Evolutionary conservation across 2,329 filamentous ascomycete species (phyloP), one percentile per base, ranked within the genome.

Genomic region (Diaporthe eres): DNA sequence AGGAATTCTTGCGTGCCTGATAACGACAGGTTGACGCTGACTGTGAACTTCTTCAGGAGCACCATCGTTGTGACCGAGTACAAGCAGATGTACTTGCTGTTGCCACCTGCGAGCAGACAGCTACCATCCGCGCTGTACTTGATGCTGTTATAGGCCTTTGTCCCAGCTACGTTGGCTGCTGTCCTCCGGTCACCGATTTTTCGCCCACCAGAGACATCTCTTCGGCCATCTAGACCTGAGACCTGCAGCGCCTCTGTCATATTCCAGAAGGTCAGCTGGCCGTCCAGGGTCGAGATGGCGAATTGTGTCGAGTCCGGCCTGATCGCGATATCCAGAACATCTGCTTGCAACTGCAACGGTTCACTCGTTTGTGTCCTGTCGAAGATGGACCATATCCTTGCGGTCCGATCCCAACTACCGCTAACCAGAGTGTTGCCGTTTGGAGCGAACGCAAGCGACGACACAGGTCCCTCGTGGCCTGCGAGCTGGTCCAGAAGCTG

Each of bases 11-110:
- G 96, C 0, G 97, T 99, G 63, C 97, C 97, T 28, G 98, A 96
- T 3, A 99, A 88, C 2, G 96, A 98, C n/a, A 98, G 88, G 84
- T 99, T 99, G 81, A 98, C 91, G 80, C 95, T 98, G 81, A 98
- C 96, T 2, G 96, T 98, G 82, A 94, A 99, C 82, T 98, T 98
- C 84, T 97, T 98, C 74, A 98, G 88, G 15, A 99, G 87, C 0
- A 97, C 95, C 83, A 97, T 95, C 0, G 96, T 98, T 75, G 92
- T 92, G 44, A 98, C 95, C n/a, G 97, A 96, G 85, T 99, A 99
- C 75, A 99, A 85, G 82, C 97, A 98, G 71, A 99, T 98, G 84
- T 98, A 98, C 86, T 99, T 99, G 92, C 95, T 98, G 88, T 97
- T 98, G 44, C 97, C 97, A 65, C 92, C 96, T 0, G 96, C 97